phyloP scores from a whole-genome alignment of 1,284 basidiomycete genomes.

The Ganoderma leucocontextum region DNA sequence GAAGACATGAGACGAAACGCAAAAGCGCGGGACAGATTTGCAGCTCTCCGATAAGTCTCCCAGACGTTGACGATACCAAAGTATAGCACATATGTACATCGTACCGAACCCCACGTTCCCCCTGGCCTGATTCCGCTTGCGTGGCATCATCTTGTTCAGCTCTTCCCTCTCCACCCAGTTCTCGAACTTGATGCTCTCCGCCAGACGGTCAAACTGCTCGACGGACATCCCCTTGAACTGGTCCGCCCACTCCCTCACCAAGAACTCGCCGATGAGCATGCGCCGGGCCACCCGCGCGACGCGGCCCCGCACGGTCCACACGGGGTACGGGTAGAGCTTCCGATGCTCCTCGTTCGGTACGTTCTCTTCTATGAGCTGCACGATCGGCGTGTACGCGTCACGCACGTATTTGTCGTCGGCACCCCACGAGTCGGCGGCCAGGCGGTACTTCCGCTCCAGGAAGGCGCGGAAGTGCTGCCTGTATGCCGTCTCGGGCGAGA shows the following conservation, averaged over 20 bases:
- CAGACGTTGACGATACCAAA: too few relatives aligned
- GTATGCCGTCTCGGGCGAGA: conserved; percentile 74
- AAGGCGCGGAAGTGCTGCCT: conserved; percentile 69
- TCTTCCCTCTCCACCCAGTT: conserved; percentile 59
- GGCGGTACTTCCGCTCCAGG: conserved; percentile 67
- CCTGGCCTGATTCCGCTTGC: conserved; percentile 2
- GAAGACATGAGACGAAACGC: conserved; percentile 46
- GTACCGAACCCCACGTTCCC: not conserved
- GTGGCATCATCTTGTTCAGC: conserved; percentile 51
- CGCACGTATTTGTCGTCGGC: conserved; percentile 57
- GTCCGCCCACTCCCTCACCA: conserved; percentile 72
- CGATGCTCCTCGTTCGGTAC: conserved; percentile 49
- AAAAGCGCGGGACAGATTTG: conserved; percentile 45
- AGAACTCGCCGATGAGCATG: conserved; percentile 70
- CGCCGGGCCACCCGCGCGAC: conserved; percentile 63
- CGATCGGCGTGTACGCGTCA: conserved; percentile 63
- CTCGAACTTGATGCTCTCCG: conserved; percentile 68
- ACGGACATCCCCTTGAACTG: conserved; percentile 63
- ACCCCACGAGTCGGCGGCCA: conserved; percentile 75
- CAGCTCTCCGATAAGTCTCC: conserved; percentile 27
- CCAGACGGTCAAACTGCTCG: conserved; percentile 65
- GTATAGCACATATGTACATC: conserved; percentile 18
- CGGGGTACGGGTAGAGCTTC: conserved; percentile 57
- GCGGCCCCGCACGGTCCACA: conserved; percentile 55
- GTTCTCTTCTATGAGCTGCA: conserved; percentile 58